These are phyloP conservation scores for Galium porrigens DNA, from an alignment of 305 asterid species.

Conservation along the genomic window DNA sequence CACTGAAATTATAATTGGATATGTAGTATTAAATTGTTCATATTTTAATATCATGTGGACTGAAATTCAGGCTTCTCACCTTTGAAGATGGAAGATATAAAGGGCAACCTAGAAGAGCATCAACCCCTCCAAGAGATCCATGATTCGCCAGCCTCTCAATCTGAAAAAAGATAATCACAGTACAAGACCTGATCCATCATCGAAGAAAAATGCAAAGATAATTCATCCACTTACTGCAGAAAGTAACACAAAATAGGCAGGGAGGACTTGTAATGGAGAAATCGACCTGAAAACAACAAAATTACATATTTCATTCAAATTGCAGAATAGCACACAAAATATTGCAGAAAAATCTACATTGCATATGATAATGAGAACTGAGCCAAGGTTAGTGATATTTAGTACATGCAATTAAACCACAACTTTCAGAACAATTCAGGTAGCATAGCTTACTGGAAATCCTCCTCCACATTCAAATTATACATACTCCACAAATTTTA, in stretches of 20 bases:
- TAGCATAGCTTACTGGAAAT: neutral
- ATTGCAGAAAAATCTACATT: neutral
- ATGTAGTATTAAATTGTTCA: neutral
- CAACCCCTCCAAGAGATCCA: slow-evolving; percentile 82
- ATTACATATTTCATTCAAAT: neutral
- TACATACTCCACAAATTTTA: neutral
- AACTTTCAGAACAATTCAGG: neutral
- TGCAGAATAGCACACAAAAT: neutral
- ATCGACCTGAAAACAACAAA: slow-evolving; percentile 35
- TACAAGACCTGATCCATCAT: slow-evolving; percentile 14
- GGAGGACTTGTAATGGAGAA: slow-evolving; percentile 65
- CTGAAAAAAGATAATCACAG: slow-evolving; percentile 25
- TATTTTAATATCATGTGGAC: neutral
- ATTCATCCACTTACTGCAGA: slow-evolving; percentile 43
- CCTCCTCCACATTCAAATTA: slow-evolving; percentile 1
- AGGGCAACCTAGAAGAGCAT: slow-evolving; percentile 94
- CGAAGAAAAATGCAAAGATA: slow-evolving; percentile 11
- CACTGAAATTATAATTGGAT: neutral
- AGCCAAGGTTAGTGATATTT: slow-evolving; percentile 1
- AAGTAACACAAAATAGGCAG: slow-evolving; percentile 57
- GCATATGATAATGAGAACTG: neutral
- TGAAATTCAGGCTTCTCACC: slow-evolving; percentile 26
- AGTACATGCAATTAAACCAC: neutral
- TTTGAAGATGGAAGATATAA: slow-evolving; percentile 74
- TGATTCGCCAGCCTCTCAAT: slow-evolving; percentile 62